Conservation (phyloP, 495 filamentous ascomycete genomes). For the Bathelium albidoporum region DNA sequence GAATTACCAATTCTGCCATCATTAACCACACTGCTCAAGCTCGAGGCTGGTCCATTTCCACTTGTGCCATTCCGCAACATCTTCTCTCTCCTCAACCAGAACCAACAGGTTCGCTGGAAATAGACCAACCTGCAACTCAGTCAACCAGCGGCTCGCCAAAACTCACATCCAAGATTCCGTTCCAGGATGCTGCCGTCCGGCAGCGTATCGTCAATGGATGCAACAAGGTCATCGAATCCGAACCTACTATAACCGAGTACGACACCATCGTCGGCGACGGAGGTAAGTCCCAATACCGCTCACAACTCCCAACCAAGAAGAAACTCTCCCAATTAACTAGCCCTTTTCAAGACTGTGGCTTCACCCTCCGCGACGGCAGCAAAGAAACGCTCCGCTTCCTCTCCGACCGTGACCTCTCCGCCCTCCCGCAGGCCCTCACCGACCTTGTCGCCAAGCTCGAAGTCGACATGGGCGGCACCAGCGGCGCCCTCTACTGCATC, state of each 20-base stretch:
- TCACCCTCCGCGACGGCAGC: constrained; percentile 19
- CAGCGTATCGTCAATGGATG: constrained; percentile 14
- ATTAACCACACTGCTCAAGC: constrained; percentile 13
- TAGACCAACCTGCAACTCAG: neutral
- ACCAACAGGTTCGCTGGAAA: neutral
- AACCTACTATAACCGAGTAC: constrained; percentile 24
- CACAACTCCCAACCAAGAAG: neutral
- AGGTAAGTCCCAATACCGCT: neutral
- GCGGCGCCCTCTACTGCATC: constrained; percentile 21
- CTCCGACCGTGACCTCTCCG: constrained; percentile 15
- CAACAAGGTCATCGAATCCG: constrained; percentile 20
- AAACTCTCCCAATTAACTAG: neutral
- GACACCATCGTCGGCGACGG: constrained; percentile 24
- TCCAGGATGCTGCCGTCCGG: constrained; percentile 13
- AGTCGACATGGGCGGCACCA: constrained; percentile 23
- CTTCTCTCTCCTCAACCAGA: constrained; percentile 12
- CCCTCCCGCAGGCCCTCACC: constrained; percentile 13
- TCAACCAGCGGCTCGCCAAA: constrained; percentile 4
- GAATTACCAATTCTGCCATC: constrained; percentile 15
- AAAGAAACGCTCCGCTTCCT: constrained; percentile 20
- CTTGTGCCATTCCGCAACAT: constrained; percentile 10
- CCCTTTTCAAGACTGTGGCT: constrained; percentile 18
- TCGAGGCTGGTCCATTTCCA: constrained; percentile 17
- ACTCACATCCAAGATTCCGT: constrained; percentile 10
- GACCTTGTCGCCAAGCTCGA: constrained; percentile 19